A percentile compares a stretch with the other conserved stretches of the same genome.
These are phyloP conservation scores for Petasospora rhodanensis DNA, from an alignment of 1,139 yeast species.

Conservation along the genomic window DNA sequence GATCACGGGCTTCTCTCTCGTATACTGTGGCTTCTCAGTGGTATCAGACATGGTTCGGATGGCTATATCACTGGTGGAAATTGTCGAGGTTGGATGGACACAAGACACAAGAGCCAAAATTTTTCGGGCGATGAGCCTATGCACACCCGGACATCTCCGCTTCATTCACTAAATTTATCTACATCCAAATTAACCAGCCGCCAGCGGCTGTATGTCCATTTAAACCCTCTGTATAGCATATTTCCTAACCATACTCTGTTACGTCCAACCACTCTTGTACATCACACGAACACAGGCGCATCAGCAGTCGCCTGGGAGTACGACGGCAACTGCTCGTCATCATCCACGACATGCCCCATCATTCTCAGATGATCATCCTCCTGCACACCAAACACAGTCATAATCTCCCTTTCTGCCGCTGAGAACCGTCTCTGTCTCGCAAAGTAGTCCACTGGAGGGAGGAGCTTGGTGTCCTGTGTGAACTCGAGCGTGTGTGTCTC, in stretches of 20 bases:
- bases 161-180: not conserved
- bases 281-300: not conserved
- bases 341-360: no score
- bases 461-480: no score
- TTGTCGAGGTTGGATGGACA: no score
- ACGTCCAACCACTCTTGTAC: no score
- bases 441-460: no score
- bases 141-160: constrained; percentile 1
- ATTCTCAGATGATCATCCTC: not conserved
- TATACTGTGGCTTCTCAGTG: not conserved
- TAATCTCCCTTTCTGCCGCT: not conserved
- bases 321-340: constrained; percentile 3
- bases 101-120: no score
- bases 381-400: not conserved
- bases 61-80: no score
- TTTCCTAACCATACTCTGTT: not conserved
- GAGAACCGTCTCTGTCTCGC: not conserved
- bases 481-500: no score
- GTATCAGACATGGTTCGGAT: not conserved
- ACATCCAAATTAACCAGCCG: no score
- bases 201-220: no score
- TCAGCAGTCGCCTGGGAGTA: constrained; percentile 1
- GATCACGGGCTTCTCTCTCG: constrained; percentile 27
- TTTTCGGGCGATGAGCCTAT: constrained; percentile 1
- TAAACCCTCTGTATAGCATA: not conserved